Conservation (phyloP, 306 rosid genomes). For the Hippophae rhamnoides region DNA sequence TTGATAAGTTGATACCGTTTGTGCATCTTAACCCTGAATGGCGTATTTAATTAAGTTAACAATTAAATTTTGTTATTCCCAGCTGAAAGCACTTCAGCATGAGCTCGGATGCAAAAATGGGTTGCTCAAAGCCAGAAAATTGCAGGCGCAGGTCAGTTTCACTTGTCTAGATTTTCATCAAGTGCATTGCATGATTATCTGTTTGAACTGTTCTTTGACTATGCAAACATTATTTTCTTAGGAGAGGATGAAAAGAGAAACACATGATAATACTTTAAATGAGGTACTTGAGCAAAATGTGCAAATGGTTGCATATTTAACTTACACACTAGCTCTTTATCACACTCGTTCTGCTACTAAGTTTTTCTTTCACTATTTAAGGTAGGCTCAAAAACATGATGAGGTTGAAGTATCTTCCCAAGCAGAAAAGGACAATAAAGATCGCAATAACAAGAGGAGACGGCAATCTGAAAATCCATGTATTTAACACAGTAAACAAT, state of each 20-base stretch:
- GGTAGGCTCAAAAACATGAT: constrained; percentile 30
- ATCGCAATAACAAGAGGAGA: constrained; percentile 30
- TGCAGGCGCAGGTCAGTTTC: constrained; percentile 44
- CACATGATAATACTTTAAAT: constrained; percentile 20
- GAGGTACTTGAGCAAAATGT: constrained; percentile 26
- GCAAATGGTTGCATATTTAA: constrained; percentile 5
- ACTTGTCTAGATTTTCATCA: constrained; percentile 8
- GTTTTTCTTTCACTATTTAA: constrained; percentile 11
- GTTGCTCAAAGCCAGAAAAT: constrained; percentile 36
- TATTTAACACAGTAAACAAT: constrained; percentile 25
- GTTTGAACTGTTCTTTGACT: constrained; percentile 14
- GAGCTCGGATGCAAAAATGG: constrained; percentile 72
- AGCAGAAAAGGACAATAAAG: constrained; percentile 18
- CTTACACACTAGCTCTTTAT: constrained; percentile 9
- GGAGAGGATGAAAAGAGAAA: constrained; percentile 28
- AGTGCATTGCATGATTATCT: constrained; percentile 9
- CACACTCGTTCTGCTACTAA: not conserved
- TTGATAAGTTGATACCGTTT: constrained; percentile 10
- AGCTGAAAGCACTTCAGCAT: constrained; percentile 60
- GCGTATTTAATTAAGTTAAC: constrained; percentile 1
- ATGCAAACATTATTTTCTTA: constrained; percentile 9
- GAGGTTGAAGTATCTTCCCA: constrained; percentile 27
- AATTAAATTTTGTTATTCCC: constrained; percentile 20
- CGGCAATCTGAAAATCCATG: constrained; percentile 39
- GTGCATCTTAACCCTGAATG: not conserved